These are phyloP conservation scores for Fraxinus sp. DNA, from an alignment of 305 asterid species.

Conservation along the genomic window DNA sequence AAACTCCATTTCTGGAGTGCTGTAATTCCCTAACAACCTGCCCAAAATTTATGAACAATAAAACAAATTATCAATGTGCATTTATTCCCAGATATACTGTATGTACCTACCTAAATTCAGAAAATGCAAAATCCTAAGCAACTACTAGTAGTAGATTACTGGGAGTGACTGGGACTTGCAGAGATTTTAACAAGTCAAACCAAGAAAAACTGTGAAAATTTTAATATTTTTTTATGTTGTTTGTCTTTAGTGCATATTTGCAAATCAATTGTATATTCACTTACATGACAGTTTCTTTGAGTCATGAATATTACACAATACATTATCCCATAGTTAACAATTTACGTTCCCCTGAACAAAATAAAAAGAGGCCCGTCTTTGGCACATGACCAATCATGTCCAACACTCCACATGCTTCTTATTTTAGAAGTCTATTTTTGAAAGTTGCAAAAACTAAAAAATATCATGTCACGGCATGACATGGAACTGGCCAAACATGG, in stretches of 20 bases:
- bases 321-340: background rate
- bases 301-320: background rate
- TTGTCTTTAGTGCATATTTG: background rate
- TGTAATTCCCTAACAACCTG: slow-evolving; percentile 89
- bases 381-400: background rate
- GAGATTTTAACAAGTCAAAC: slow-evolving; percentile 25
- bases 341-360: background rate
- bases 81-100: slow-evolving; percentile 13
- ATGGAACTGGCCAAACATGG: background rate
- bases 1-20: slow-evolving; percentile 82
- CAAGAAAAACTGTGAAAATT: slow-evolving; percentile 23
- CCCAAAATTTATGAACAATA: slow-evolving; percentile 32
- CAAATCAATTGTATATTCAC: background rate
- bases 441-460: background rate
- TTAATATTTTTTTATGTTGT: background rate
- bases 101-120: background rate
- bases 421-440: background rate
- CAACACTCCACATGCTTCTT: background rate
- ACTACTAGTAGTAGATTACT: background rate
- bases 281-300: background rate
- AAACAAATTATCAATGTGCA: slow-evolving; percentile 29
- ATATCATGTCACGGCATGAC: background rate
- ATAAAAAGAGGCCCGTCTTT: background rate
- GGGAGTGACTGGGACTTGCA: background rate
- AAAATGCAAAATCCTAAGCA: slow-evolving; percentile 33